A percentile compares a stretch with the other conserved stretches of the same genome.
phyloP scores from a whole-genome alignment of 306 rosid species.

The Aeschynomene evenia region DNA sequence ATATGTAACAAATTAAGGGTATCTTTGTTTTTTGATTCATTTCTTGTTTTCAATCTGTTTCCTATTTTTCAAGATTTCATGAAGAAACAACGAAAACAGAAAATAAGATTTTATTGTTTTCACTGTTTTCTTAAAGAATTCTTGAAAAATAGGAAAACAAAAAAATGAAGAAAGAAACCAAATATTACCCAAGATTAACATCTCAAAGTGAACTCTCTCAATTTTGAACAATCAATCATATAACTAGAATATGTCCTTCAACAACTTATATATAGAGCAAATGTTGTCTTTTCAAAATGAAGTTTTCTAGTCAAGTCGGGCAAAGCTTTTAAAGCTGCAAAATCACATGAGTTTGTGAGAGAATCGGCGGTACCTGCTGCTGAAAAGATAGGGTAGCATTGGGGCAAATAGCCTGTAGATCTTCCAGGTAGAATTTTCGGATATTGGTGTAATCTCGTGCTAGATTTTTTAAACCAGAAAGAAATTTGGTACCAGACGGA shows the following conservation, averaged over 20 bases:
- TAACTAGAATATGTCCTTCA: neutral
- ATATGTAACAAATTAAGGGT: neutral
- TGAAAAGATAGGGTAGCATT: slow-evolving; percentile 68
- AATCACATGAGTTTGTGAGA: slow-evolving; percentile 20
- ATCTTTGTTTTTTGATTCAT: no score
- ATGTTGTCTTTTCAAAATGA: neutral
- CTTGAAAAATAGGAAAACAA: no score
- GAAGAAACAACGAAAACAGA: no score
- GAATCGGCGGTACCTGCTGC: slow-evolving; percentile 75
- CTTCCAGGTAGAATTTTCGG: slow-evolving; percentile 56
- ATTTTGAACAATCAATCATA: slow-evolving; percentile 7
- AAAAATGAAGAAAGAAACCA: no score
- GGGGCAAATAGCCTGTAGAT: slow-evolving; percentile 67
- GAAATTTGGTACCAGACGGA: slow-evolving; percentile 74
- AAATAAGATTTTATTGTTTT: no score
- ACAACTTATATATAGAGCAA: neutral
- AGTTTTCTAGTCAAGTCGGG: slow-evolving; percentile 16
- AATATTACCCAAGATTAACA: neutral
- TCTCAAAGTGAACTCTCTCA: neutral
- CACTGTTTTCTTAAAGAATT: no score
- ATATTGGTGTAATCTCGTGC: slow-evolving; percentile 69
- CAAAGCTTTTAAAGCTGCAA: neutral
- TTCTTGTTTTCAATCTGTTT: no score
- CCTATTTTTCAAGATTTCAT: no score
- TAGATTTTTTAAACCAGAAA: slow-evolving; percentile 61